A percentile compares a stretch with the other conserved stretches of the same genome.
Conservation (phyloP, 2,329 filamentous ascomycete genomes). For the Aspergillus sp. region DNA sequence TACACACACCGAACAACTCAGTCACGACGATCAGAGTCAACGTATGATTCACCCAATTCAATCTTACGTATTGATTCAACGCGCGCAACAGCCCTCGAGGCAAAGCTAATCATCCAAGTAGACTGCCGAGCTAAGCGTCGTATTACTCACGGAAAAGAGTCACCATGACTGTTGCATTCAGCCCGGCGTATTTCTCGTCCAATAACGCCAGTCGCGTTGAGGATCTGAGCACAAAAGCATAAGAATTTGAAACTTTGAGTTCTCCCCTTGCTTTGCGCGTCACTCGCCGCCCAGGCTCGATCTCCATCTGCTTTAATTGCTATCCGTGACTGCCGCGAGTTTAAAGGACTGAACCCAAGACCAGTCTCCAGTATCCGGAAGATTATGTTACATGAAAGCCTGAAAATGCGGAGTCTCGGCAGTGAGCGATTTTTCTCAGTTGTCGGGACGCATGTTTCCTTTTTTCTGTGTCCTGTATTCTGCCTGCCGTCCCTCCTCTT, state of each 20-base stretch:
- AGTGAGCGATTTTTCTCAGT: background rate
- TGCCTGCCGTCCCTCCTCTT: background rate
- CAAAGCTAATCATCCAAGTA: background rate
- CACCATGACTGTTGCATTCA: no score
- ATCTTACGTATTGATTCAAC: background rate
- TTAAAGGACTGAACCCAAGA: background rate
- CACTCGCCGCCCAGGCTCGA: background rate
- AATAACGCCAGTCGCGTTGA: background rate
- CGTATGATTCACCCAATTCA: background rate
- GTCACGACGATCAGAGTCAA: background rate
- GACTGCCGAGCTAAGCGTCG: constrained; percentile 1
- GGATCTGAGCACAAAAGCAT: no score
- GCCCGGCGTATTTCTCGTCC: constrained; percentile 5
- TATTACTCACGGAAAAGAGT: constrained; percentile 3
- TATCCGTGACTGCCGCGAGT: constrained; percentile 4
- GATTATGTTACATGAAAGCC: background rate
- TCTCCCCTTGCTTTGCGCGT: no score
- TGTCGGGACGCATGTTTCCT: background rate
- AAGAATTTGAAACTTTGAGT: no score
- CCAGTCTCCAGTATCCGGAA: no score
- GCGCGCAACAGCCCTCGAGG: no score
- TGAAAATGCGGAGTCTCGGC: background rate
- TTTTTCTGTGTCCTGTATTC: background rate
- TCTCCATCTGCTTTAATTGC: background rate
- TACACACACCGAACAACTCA: background rate